Evolutionary conservation across 768 basidiomycete species (phyloP).

Genomic region (Sutorius australiensis): DNA sequence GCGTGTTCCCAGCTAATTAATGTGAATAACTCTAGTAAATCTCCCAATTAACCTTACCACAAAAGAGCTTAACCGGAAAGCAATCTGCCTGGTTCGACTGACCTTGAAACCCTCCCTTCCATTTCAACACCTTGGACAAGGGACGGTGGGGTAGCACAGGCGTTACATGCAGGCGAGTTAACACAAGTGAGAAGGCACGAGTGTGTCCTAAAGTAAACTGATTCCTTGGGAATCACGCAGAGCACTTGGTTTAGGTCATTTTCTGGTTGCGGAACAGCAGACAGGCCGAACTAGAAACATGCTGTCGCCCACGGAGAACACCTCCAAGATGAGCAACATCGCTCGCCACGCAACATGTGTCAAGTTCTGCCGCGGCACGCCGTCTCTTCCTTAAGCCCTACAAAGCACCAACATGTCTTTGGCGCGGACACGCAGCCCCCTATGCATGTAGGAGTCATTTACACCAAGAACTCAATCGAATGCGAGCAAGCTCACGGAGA

Average conservation of each 20-base stretch:
- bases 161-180: neutral
- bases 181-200: neutral
- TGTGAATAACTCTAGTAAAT: slow-evolving; percentile 5
- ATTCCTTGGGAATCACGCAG: neutral
- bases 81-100: neutral
- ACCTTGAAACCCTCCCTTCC: slow-evolving; percentile 1
- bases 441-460: neutral
- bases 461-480: neutral
- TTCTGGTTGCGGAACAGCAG: neutral
- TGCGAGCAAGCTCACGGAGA: neutral
- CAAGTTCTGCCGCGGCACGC: neutral
- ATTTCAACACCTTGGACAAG: slow-evolving; percentile 7
- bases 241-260: neutral
- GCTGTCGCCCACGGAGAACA: neutral
- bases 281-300: neutral
- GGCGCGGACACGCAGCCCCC: neutral
- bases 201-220: neutral
- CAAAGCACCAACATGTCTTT: neutral
- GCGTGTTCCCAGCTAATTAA: neutral
- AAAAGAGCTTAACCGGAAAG: slow-evolving; percentile 1
- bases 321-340: neutral
- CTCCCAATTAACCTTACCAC: neutral
- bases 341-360: neutral
- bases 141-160: slow-evolving; percentile 10
- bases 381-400: neutral